A percentile compares a stretch with the other conserved stretches of the same genome.
These are phyloP conservation scores for Ceratonia siliqua DNA, from an alignment of 306 rosid genomes.

Conservation along the genomic window DNA sequence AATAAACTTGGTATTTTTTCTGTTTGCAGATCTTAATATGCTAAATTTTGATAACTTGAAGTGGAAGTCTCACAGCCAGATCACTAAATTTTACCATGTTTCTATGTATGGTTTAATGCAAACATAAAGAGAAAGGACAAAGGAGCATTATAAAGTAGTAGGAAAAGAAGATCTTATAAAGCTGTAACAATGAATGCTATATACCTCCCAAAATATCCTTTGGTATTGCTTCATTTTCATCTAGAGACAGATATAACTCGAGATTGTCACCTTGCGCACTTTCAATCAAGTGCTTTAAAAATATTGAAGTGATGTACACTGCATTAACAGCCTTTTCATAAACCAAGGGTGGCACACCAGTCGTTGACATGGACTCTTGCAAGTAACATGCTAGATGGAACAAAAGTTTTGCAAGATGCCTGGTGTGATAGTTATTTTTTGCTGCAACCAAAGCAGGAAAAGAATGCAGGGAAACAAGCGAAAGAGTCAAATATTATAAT, in stretches of 20 bases:
- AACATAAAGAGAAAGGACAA: background rate
- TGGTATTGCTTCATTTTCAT: constrained; percentile 55
- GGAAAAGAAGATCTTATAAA: background rate
- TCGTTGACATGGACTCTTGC: constrained; percentile 71
- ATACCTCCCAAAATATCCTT: constrained; percentile 67
- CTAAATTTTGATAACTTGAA: background rate
- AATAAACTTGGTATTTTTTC: constrained; percentile 1
- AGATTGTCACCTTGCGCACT: constrained; percentile 51
- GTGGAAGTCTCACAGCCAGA: background rate
- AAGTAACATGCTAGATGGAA: constrained; percentile 81
- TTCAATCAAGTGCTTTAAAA: constrained; percentile 86
- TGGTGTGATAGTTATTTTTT: constrained; percentile 70
- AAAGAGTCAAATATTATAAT: background rate
- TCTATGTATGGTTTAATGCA: background rate
- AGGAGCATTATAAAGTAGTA: background rate
- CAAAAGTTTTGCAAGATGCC: constrained; percentile 93
- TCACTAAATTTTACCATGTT: background rate
- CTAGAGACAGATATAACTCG: constrained; percentile 65
- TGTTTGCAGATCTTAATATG: background rate
- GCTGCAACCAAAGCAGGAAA: constrained; percentile 53
- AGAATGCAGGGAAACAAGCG: background rate
- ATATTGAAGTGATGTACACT: constrained; percentile 73
- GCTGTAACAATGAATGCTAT: background rate
- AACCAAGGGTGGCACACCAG: constrained; percentile 59
- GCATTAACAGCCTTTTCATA: constrained; percentile 87